Percentiles rank a stretch among this genome's conserved stretches.
phyloP scores from a whole-genome alignment of 2,329 filamentous ascomycete genomes.

The Aschersonia sp. region DNA sequence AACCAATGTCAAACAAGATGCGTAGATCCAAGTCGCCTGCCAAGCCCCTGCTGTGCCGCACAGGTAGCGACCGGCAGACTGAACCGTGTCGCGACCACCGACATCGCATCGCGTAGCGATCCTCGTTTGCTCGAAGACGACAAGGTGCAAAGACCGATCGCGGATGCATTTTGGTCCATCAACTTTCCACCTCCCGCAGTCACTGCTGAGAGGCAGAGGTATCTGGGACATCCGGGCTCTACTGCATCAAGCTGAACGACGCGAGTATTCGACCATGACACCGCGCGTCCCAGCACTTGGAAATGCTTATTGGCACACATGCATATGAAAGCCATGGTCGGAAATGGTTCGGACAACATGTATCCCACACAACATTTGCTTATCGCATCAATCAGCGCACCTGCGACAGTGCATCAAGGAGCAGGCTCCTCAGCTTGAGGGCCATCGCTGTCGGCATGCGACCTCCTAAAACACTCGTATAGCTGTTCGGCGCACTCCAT shows the following conservation, averaged over 20 bases:
- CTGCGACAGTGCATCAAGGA: neutral
- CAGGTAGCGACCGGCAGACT: too few relatives aligned
- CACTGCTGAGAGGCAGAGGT: too few relatives aligned
- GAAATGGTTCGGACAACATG: neutral
- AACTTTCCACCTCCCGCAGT: neutral
- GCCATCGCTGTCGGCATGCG: neutral
- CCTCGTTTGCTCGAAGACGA: neutral
- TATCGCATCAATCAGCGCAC: neutral
- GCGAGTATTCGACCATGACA: neutral
- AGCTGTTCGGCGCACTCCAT: neutral
- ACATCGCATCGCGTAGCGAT: neutral
- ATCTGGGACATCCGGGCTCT: neutral
- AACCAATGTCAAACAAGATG: neutral
- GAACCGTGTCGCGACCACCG: too few relatives aligned
- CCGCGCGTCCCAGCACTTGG: too few relatives aligned
- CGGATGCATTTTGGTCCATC: neutral
- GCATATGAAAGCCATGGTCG: too few relatives aligned
- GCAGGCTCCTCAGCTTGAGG: neutral
- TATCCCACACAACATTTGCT: neutral
- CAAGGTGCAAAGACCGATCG: neutral
- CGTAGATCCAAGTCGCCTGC: neutral
- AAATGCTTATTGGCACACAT: too few relatives aligned
- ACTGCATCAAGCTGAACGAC: neutral
- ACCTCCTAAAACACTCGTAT: neutral
- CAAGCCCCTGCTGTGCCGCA: neutral